Base-by-base conservation (phyloP, 352 stramenopile genomes). In the Pythium brachiatum region DNA sequence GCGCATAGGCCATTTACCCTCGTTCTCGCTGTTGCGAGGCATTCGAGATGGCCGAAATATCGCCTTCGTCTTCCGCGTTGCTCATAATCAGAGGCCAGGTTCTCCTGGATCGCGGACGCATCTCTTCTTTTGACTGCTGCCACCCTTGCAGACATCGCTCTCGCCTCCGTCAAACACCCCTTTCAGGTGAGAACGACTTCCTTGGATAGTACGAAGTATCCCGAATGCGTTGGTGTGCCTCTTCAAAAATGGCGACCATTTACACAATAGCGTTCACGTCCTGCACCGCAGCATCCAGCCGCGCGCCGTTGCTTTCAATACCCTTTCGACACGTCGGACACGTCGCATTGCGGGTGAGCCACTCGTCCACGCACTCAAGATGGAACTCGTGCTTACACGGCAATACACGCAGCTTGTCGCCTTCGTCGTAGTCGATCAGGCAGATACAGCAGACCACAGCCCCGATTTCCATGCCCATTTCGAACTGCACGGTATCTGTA, bases 331-430 rank as follows among this genome's bases (percentile, higher is more conserved):
- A 70, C 15, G 53, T 62, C 5, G 63, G 63, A 56, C 63, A 70
- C 23, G 63, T 48, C 23, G 63, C 63, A 26, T 70, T 70, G 41
- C 63, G 56, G 38, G 31, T 44, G 20, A 70, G 63, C 63, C 63
- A 70, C 43, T 70, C 50, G 54, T 70, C 63, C 16, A 70, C 63
- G 32, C 63, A 70, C 12, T 44, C 31, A 48, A 59, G 57, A 39
- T 70, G 63, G 36, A 63, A 70, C 23, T 70, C 63, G 31, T 70
- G 63, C 7, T 46, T 38, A 43, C 63, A 70, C 51, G 51, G 63
- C 25, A 70, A 21, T 3, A 70, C 43, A 8, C 63, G 56, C 25
- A 70, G 34, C 32, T 43, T 36, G 36, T 70, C 63, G 31, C 43
- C 63, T 3, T 52, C 16, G 11, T 66, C 63, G 23, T 70, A 70